These are phyloP conservation scores for Tylopilus subfusipes DNA, from an alignment of 768 basidiomycete genomes.

Conservation along the genomic window DNA sequence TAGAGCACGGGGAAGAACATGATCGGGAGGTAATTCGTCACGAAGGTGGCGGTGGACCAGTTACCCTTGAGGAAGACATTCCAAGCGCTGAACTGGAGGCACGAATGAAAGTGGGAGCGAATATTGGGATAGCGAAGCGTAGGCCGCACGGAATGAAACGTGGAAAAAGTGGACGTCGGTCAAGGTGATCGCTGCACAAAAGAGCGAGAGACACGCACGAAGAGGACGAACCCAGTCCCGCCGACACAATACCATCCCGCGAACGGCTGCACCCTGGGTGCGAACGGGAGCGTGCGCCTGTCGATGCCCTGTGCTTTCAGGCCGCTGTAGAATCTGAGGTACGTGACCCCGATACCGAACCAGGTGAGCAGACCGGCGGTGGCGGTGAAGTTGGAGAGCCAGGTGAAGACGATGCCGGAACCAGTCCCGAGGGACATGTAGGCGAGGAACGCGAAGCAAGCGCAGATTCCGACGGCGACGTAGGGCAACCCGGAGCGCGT, in stretches of 20 bases:
- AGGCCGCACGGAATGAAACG: background rate
- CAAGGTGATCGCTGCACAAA: background rate
- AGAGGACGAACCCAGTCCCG: slow-evolving; percentile 28
- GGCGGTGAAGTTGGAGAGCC: slow-evolving; percentile 37
- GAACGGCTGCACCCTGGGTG: slow-evolving; percentile 39
- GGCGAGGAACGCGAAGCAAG: slow-evolving; percentile 35
- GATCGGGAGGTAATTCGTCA: slow-evolving; percentile 43
- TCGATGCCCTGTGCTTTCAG: slow-evolving; percentile 48
- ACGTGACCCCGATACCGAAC: slow-evolving; percentile 45
- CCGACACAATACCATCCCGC: slow-evolving; percentile 37
- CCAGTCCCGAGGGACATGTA: slow-evolving; percentile 40
- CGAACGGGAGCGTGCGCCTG: slow-evolving; percentile 45
- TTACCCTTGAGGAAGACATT: slow-evolving; percentile 38
- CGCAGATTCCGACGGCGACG: slow-evolving; percentile 33
- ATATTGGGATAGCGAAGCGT: too few species aligned
- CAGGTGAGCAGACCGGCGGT: slow-evolving; percentile 43
- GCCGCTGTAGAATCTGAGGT: slow-evolving; percentile 47
- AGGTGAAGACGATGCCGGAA: slow-evolving; percentile 40
- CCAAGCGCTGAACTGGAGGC: slow-evolving; percentile 38
- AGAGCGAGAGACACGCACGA: slow-evolving; percentile 30
- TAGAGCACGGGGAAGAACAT: slow-evolving; percentile 48
- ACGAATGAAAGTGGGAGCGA: background rate
- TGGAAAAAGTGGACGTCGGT: background rate
- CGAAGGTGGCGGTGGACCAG: slow-evolving; percentile 39
- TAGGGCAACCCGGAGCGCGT: slow-evolving; percentile 42